Evolutionary conservation across 176 grass and related monocot species (phyloP).

Genomic region (Aegilops speltoides): DNA sequence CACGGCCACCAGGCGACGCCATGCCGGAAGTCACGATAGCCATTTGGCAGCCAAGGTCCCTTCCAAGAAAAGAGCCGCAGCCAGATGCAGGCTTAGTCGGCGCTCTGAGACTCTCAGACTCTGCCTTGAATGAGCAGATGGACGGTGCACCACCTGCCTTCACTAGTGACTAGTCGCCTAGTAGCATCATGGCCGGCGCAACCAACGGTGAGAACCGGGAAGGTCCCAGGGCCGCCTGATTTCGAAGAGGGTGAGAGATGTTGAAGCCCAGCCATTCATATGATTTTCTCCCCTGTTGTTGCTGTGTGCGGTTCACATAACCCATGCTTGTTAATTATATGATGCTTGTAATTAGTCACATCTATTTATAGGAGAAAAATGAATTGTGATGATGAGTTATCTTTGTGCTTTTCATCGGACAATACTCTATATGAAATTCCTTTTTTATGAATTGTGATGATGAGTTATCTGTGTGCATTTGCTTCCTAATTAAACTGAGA

Average conservation of each 20-base stretch:
- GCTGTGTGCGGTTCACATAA: too few species aligned
- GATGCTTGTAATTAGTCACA: too few species aligned
- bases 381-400: too few species aligned
- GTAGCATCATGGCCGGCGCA: neutral
- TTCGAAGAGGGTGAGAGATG: neutral
- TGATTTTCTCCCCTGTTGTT: too few species aligned
- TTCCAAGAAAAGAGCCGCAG: constrained; percentile 29
- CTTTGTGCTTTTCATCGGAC: too few species aligned
- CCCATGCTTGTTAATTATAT: too few species aligned
- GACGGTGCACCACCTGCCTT: neutral
- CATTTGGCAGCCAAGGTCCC: constrained; percentile 57
- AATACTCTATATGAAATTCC: too few species aligned
- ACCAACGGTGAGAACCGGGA: neutral
- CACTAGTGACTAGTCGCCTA: neutral
- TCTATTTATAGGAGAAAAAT: too few species aligned
- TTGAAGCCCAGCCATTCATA: too few species aligned
- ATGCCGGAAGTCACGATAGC: constrained; percentile 71
- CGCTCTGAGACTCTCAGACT: neutral
- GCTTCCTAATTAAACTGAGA: too few species aligned
- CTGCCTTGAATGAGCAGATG: neutral
- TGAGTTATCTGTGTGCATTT: too few species aligned
- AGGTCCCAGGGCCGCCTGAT: neutral
- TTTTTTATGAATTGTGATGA: too few species aligned
- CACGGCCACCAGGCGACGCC: constrained; percentile 54
- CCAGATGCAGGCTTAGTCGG: neutral